These are phyloP conservation scores for Paecilomyces sp. DNA, from an alignment of 2,329 filamentous ascomycete genomes.

Conservation along the genomic window DNA sequence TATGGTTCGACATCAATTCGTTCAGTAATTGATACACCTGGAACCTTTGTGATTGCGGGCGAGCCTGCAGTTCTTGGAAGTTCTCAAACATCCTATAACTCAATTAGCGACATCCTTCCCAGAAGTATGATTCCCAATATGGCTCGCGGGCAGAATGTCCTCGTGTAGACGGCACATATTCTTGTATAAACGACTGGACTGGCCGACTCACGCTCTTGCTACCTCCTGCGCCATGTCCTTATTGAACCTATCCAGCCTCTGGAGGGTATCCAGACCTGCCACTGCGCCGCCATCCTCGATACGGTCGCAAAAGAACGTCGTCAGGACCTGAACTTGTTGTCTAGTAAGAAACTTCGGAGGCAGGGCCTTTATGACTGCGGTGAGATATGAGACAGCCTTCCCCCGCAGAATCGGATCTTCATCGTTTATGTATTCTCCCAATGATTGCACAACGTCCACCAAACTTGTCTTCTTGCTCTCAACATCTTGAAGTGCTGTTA, in stretches of 20 bases:
- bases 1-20: slow-evolving; percentile 54
- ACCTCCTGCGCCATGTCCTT: slow-evolving; percentile 48
- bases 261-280: slow-evolving; percentile 51
- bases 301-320: slow-evolving; percentile 58
- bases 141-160: background rate
- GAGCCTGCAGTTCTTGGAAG: slow-evolving; percentile 52
- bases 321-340: slow-evolving; percentile 57
- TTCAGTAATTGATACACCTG: slow-evolving; percentile 57
- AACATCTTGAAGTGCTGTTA: slow-evolving; percentile 39
- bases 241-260: slow-evolving; percentile 54
- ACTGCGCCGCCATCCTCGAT: slow-evolving; percentile 57
- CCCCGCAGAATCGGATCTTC: slow-evolving; percentile 54
- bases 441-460: slow-evolving; percentile 55
- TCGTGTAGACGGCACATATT: background rate
- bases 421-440: slow-evolving; percentile 61
- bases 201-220: slow-evolving; percentile 43
- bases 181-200: slow-evolving; percentile 6
- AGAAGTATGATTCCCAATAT: slow-evolving; percentile 6
- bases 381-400: slow-evolving; percentile 47
- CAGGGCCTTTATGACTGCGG: slow-evolving; percentile 39
- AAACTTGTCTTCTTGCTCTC: slow-evolving; percentile 54
- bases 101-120: slow-evolving; percentile 14
- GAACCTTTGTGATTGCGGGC: slow-evolving; percentile 59
- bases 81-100: slow-evolving; percentile 40
- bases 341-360: slow-evolving; percentile 50